Evolutionary conservation across 169 alveolate genomes (phyloP).

Genomic region (Eimeria necatrix): DNA sequence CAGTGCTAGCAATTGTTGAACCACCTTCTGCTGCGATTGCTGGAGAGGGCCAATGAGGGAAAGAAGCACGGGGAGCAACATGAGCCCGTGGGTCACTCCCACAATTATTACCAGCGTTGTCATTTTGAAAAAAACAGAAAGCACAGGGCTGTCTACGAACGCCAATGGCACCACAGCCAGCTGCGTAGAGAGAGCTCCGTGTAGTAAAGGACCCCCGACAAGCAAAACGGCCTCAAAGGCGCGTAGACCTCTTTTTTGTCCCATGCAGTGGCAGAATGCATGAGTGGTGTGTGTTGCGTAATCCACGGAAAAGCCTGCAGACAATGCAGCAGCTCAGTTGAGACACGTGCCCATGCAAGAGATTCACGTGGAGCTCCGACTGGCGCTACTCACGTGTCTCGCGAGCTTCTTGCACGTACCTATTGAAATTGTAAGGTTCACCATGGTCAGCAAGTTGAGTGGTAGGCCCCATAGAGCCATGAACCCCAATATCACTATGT

Average conservation of each 20-base stretch:
- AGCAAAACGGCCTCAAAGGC: conserved; percentile 90
- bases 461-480: conserved; percentile 90
- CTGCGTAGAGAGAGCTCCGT: conserved; percentile 91
- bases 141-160: conserved; percentile 87
- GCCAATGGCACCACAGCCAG: conserved; percentile 88
- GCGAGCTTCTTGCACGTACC: conserved; percentile 81
- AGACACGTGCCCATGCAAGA: too few species aligned
- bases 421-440: conserved; percentile 88
- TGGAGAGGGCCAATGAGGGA: conserved; percentile 82
- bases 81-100: conserved; percentile 82
- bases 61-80: conserved; percentile 81
- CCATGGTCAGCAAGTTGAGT: conserved; percentile 92
- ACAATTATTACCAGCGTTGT: conserved; percentile 86
- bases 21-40: conserved; percentile 55
- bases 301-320: conserved; percentile 88
- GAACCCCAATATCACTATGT: conserved; percentile 89
- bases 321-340: not conserved
- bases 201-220: conserved; percentile 90
- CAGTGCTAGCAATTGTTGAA: conserved; percentile 59
- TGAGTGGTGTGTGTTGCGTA: conserved; percentile 91
- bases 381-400: too few species aligned
- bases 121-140: conserved; percentile 89
- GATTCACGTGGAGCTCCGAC: too few species aligned
- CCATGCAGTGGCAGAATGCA: conserved; percentile 90
- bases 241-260: conserved; percentile 87